These are phyloP conservation scores for Panicum miliaceum DNA, from an alignment of 176 grass and related monocot genomes.

Conservation along the genomic window DNA sequence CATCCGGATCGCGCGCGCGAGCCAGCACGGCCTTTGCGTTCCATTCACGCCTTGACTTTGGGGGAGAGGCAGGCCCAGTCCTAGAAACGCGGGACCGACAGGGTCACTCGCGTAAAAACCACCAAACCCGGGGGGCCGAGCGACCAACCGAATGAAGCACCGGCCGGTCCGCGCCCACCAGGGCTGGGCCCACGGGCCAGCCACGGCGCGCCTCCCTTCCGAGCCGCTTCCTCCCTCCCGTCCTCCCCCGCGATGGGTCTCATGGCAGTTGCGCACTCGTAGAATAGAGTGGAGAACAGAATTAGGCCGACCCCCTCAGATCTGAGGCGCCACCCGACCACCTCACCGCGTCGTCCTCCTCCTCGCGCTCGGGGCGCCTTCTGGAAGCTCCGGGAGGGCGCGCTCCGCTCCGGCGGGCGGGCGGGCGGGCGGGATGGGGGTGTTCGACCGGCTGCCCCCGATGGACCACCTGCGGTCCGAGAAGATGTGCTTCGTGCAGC, in stretches of 20 bases:
- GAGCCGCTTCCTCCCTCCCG: constrained; percentile 37
- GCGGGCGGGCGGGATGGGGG: constrained; percentile 63
- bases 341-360: constrained; percentile 9
- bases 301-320: constrained; percentile 51
- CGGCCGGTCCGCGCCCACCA: constrained; percentile 35
- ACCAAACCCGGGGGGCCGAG: neutral
- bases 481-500: constrained; percentile 97
- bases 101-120: constrained; percentile 23
- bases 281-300: constrained; percentile 31
- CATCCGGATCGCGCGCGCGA: neutral
- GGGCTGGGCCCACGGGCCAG: constrained; percentile 44
- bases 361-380: constrained; percentile 32
- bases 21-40: neutral
- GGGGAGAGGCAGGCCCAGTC: constrained; percentile 19
- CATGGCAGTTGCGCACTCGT: constrained; percentile 60
- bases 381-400: constrained; percentile 51
- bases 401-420: constrained; percentile 25
- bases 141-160: neutral
- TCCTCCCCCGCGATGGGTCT: constrained; percentile 14
- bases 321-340: constrained; percentile 49
- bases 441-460: constrained; percentile 79
- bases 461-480: constrained; percentile 98
- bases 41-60: neutral
- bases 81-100: constrained; percentile 28
- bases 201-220: constrained; percentile 37